A percentile compares a stretch with the other conserved stretches of the same genome.
Evolutionary conservation across 2,329 filamentous ascomycete genomes (phyloP).

Genomic region (Pestalotiopsis fici): DNA sequence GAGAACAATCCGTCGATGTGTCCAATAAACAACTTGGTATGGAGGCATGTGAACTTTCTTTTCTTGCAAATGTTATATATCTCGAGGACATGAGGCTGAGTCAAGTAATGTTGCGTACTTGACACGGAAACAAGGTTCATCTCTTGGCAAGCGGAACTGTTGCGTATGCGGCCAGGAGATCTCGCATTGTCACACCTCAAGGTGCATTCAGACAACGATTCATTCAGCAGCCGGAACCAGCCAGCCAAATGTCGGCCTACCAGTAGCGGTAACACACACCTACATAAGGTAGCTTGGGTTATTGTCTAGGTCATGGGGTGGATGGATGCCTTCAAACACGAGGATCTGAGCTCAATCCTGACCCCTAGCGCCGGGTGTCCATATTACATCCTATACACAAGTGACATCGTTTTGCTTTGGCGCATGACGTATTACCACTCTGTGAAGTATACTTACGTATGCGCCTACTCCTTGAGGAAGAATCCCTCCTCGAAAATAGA

Average conservation of each 20-base stretch:
- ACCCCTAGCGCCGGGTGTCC: no score
- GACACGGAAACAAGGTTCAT: not conserved
- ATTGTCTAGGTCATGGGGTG: no score
- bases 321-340: no score
- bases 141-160: not conserved
- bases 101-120: no score
- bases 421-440: no score
- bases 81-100: not conserved
- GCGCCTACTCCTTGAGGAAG: not conserved
- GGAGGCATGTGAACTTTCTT: not conserved
- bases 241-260: not conserved
- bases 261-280: no score
- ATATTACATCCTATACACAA: no score
- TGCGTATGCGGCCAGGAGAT: not conserved
- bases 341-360: no score
- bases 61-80: not conserved
- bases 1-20: not conserved
- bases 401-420: not conserved
- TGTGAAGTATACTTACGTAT: no score
- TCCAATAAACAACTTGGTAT: not conserved
- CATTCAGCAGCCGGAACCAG: not conserved
- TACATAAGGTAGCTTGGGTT: no score
- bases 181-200: not conserved
- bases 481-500: not conserved
- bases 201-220: not conserved